These are phyloP conservation scores for Candida qinlingensis DNA, from an alignment of 805 yeast species.

Conservation along the genomic window DNA sequence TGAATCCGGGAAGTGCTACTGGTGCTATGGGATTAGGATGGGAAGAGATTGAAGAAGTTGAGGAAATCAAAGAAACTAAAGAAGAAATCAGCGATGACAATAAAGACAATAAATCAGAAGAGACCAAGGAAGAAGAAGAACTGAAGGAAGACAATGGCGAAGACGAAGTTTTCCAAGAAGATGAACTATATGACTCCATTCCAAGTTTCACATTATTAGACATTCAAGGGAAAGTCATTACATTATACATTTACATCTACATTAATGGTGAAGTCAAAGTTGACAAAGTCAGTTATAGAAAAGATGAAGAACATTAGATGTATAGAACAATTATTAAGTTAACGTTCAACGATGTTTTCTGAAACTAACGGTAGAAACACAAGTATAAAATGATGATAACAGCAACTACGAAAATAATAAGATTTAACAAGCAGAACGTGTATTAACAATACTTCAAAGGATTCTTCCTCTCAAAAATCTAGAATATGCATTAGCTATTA, in stretches of 20 bases:
- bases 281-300: conserved; percentile 72
- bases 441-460: neutral
- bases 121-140: conserved; percentile 19
- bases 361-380: neutral
- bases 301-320: conserved; percentile 28
- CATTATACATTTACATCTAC: conserved; percentile 79
- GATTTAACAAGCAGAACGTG: no score
- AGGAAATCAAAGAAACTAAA: conserved; percentile 25
- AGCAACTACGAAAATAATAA: no score
- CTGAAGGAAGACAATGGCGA: conserved; percentile 18
- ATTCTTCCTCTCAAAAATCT: neutral
- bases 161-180: conserved; percentile 21
- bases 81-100: conserved; percentile 4
- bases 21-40: conserved; percentile 77
- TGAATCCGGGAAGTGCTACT: conserved; percentile 96
- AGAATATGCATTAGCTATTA: conserved; percentile 11
- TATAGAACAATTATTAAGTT: neutral
- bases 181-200: conserved; percentile 27
- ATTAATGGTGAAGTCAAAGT: conserved; percentile 83
- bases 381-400: neutral
- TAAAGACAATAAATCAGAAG: conserved; percentile 1
- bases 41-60: conserved; percentile 47
- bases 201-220: conserved; percentile 91
- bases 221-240: conserved; percentile 72
- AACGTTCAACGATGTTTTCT: neutral